phyloP scores from a whole-genome alignment of 176 grass and related monocot species.

The Oryza punctata region DNA sequence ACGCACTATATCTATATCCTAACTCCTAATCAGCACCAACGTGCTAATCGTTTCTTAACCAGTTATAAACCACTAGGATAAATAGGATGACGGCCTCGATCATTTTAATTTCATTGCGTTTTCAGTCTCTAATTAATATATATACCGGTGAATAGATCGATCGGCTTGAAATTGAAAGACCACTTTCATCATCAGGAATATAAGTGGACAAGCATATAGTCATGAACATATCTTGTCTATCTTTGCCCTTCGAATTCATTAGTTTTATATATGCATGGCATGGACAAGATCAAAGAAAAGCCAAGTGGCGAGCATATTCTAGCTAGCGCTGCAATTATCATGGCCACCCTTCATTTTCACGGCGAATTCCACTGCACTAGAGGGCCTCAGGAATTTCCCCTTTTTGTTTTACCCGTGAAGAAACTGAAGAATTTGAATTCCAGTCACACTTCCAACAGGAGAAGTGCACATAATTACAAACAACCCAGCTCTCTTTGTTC shows the following conservation, averaged over 20 bases:
- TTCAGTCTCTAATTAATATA: not conserved
- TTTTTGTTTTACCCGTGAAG: not conserved
- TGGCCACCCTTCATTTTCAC: not conserved
- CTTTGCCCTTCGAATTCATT: not conserved
- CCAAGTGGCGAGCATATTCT: not conserved
- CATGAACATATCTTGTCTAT: not conserved
- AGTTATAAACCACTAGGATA: not conserved
- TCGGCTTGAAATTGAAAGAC: conserved; percentile 14
- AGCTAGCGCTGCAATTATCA: not conserved
- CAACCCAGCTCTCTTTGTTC: not conserved
- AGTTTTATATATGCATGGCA: not conserved
- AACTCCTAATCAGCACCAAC: not conserved
- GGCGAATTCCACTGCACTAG: not conserved
- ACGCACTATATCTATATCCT: not conserved
- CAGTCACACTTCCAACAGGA: not conserved
- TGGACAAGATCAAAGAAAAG: not conserved
- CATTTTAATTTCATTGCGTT: not conserved
- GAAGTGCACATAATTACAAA: not conserved
- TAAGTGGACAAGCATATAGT: too few species aligned
- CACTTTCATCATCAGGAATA: not conserved
- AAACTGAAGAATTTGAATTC: not conserved
- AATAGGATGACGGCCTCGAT: not conserved
- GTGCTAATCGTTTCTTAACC: not conserved
- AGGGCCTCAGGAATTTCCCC: not conserved
- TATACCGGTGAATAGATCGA: not conserved